phyloP scores from a whole-genome alignment of 2,329 filamentous ascomycete species.

The Colletotrichum tropicicola region DNA sequence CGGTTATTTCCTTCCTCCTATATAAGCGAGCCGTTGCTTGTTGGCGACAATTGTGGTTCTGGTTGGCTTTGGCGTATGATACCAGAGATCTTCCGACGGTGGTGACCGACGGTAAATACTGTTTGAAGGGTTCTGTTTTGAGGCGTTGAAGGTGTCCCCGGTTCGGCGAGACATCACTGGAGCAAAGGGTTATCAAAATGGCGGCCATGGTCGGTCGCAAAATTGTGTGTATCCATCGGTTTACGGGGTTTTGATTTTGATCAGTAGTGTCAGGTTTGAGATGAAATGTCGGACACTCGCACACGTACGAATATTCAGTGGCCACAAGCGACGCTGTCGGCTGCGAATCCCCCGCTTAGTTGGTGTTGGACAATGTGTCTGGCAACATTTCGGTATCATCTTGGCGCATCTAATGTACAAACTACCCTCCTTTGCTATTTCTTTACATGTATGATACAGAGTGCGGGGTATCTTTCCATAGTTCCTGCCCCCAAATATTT shows the following conservation, averaged over 20 bases:
- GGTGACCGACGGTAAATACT: conserved; percentile 6
- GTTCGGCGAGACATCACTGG: background rate
- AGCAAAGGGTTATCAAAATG: conserved; percentile 8
- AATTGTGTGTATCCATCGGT: background rate
- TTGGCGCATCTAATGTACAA: conserved; percentile 21
- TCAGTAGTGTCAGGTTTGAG: background rate
- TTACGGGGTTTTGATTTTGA: conserved; percentile 7
- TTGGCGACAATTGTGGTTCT: background rate
- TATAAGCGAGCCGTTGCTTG: conserved; percentile 8
- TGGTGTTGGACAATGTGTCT: background rate
- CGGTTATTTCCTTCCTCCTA: conserved; percentile 56
- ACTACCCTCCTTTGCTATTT: background rate
- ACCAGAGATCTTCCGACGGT: conserved; percentile 7
- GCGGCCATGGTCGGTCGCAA: background rate
- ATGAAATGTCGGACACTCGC: conserved; percentile 1
- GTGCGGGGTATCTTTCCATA: conserved; percentile 25
- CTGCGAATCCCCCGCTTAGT: too few relatives aligned
- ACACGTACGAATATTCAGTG: background rate
- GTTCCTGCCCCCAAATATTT: background rate
- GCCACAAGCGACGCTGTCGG: background rate
- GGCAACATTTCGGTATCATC: background rate
- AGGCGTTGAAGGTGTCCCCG: conserved; percentile 14
- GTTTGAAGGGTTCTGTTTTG: conserved; percentile 3
- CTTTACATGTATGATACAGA: conserved; percentile 20
- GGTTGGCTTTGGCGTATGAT: conserved; percentile 25